Conservation (phyloP, 129 eudicot genomes). For the Erigeron canadensis region DNA sequence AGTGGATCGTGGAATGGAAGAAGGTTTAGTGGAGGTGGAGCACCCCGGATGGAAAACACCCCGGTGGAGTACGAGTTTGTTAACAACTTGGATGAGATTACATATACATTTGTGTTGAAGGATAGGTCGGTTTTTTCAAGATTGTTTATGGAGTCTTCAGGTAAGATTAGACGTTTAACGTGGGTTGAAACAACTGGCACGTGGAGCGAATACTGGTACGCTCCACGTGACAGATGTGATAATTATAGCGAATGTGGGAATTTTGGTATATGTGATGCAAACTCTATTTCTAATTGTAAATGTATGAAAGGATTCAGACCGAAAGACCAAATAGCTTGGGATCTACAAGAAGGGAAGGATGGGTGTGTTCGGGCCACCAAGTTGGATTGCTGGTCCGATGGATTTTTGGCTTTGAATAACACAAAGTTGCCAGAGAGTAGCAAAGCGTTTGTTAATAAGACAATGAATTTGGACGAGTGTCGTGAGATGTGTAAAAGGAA, state of each 20-base stretch:
- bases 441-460: constrained; percentile 19
- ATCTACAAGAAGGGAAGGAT: constrained; percentile 58
- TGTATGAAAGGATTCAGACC: constrained; percentile 57
- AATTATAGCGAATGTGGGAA: constrained; percentile 51
- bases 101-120: constrained; percentile 26
- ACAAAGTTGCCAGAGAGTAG: constrained; percentile 35
- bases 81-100: constrained; percentile 6
- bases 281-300: constrained; percentile 39
- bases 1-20: constrained; percentile 39
- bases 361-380: constrained; percentile 56
- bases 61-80: too few relatives aligned
- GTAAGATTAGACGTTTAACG: constrained; percentile 39
- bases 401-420: constrained; percentile 22
- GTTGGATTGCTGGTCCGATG: constrained; percentile 15
- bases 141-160: constrained; percentile 35
- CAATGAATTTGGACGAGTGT: constrained; percentile 33
- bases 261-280: constrained; percentile 52
- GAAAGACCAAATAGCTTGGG: constrained; percentile 48
- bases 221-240: constrained; percentile 67
- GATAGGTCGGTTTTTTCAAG: constrained; percentile 42
- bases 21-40: constrained; percentile 21
- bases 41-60: too few relatives aligned
- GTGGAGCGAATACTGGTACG: constrained; percentile 69
- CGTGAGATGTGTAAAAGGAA: constrained; percentile 19
- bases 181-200: constrained; percentile 41